Conservation (phyloP, 2,329 filamentous ascomycete genomes). For the Aspergillus sp. region DNA sequence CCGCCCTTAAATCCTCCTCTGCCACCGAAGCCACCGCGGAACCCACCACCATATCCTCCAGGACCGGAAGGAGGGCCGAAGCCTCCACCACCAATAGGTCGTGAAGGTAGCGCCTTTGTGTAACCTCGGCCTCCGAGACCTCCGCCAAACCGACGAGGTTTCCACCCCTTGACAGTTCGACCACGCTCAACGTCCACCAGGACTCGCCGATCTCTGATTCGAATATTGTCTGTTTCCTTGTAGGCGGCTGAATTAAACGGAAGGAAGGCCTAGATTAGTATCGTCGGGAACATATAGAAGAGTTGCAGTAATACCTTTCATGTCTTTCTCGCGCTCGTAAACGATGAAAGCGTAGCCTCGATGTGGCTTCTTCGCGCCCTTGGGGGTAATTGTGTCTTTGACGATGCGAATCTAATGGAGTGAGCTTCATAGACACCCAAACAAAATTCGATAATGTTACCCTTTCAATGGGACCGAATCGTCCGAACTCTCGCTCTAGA, state of each 20-base stretch:
- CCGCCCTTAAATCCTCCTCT: constrained; percentile 58
- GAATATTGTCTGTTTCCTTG: constrained; percentile 83
- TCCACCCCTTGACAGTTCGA: constrained; percentile 91
- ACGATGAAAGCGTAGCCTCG: constrained; percentile 96
- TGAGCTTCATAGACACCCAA: constrained; percentile 23
- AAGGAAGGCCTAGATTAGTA: constrained; percentile 41
- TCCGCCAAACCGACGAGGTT: constrained; percentile 86
- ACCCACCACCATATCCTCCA: constrained; percentile 61
- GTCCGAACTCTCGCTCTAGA: constrained; percentile 88
- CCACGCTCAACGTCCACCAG: constrained; percentile 96
- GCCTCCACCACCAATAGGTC: constrained; percentile 68
- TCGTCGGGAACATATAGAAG: constrained; percentile 22
- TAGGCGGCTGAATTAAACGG: constrained; percentile 75
- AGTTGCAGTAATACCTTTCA: constrained; percentile 77
- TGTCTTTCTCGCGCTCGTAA: constrained; percentile 95
- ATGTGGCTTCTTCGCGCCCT: constrained; percentile 80
- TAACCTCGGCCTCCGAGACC: constrained; percentile 92
- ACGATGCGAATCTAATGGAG: constrained; percentile 80
- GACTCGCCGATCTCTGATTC: constrained; percentile 89
- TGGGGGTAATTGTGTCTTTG: constrained; percentile 68
- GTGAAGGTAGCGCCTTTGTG: constrained; percentile 76
- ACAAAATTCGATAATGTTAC: constrained; percentile 54
- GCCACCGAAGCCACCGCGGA: constrained; percentile 58
- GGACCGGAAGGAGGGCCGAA: constrained; percentile 61
- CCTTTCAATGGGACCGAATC: constrained; percentile 91